Conservation (phyloP, 108 stramenopile genomes). For the Schizochytrium sp. region DNA sequence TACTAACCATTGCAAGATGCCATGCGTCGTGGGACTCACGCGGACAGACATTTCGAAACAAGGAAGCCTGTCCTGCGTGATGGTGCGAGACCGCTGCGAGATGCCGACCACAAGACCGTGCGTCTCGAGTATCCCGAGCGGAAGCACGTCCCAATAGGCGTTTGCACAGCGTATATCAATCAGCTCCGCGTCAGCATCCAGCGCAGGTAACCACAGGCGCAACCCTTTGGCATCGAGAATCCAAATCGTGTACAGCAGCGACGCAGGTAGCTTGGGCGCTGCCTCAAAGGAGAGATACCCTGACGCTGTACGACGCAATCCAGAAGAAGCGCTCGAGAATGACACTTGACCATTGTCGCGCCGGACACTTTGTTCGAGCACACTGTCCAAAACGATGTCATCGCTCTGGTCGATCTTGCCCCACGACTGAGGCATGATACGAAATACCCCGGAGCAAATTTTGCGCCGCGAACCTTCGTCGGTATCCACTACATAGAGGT, state of each 20-base stretch:
- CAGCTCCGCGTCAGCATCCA: background rate
- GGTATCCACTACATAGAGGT: background rate
- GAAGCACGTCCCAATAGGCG: background rate
- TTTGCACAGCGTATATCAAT: background rate
- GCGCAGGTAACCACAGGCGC: background rate
- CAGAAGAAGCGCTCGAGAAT: background rate
- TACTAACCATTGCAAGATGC: background rate
- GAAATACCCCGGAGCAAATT: background rate
- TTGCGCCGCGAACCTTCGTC: background rate
- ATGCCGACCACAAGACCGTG: slow-evolving; percentile 7
- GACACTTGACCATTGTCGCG: background rate
- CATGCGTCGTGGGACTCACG: background rate
- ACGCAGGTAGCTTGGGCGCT: background rate
- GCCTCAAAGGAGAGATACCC: background rate
- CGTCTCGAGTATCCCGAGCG: background rate
- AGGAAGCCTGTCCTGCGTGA: background rate
- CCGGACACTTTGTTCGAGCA: background rate
- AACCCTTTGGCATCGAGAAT: background rate
- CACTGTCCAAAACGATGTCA: slow-evolving; percentile 1
- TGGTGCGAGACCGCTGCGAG: background rate
- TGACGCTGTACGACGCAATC: background rate
- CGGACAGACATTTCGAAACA: background rate
- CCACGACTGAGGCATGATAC: background rate
- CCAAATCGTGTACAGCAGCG: background rate
- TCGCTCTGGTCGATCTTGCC: background rate